Conservation (phyloP, 2,329 filamentous ascomycete genomes). For the Beauveria pseudobassiana region DNA sequence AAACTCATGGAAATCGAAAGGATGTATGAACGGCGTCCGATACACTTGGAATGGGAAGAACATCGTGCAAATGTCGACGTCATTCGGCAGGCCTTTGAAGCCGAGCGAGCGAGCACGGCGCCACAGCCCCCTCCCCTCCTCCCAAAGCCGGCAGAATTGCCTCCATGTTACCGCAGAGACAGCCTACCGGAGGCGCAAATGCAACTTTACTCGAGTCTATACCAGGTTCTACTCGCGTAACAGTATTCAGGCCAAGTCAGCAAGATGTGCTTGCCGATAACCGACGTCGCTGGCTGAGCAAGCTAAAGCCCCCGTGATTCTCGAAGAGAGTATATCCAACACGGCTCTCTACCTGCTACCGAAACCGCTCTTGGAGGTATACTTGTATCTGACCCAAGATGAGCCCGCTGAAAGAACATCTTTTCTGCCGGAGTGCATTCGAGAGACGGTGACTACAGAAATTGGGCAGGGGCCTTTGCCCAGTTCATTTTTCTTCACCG, state of each 20-base stretch:
- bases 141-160: neutral
- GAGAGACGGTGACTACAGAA: neutral
- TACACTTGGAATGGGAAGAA: neutral
- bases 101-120: no score
- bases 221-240: no score
- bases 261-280: neutral
- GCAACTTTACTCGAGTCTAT: no score
- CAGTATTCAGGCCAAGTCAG: neutral
- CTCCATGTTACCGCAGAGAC: neutral
- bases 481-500: neutral
- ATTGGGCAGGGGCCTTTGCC: neutral
- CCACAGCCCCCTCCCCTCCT: no score
- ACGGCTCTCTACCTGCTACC: neutral
- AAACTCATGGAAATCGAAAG: neutral
- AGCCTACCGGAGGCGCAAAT: neutral
- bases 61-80: neutral
- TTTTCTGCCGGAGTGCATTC: neutral
- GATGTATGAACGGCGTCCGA: neutral
- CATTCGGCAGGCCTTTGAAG: neutral
- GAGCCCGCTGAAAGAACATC: neutral
- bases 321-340: neutral
- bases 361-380: neutral
- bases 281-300: neutral
- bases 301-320: neutral
- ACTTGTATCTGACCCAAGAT: neutral